Evolutionary conservation across 345 rosid species (phyloP), one percentile per base, ranked within the genome.

Genomic region (Adansonia digitata): DNA sequence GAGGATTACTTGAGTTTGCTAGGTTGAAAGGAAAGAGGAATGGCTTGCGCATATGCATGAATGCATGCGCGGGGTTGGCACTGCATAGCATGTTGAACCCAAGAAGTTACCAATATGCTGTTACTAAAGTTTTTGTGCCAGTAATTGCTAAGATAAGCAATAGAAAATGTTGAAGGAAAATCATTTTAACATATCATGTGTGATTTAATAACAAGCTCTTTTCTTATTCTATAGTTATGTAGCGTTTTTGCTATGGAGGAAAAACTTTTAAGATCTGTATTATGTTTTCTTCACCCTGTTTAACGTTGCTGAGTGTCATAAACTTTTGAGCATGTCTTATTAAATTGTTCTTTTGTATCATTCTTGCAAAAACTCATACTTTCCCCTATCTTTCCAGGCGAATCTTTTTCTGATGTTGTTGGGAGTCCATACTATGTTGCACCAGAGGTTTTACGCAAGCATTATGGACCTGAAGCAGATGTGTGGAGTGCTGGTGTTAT

Each of bases 401-500:
- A 87, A 74, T 77, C 55, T 4, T 88, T 84, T 62, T 76, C 79
- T 45, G 97, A 91, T 78, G 89, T 91, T n/a, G 93, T 91, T 76
- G 97, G 97, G 22, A 91, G 97, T 66, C 91, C 97, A 1, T 91
- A 89, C 83, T 91, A 91, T 76, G 92, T 91, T 35, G 97, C 97
- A 71, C 97, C 97, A 15, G 97, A 91, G 82, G 89, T 91, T 65
- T 79, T 91, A 70, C 85, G 86, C 74, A 91, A 88, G 78, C 84
- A 84, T 74, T 91, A 91, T 55, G 90, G 97, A 20, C 88, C 76
- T 24, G 92, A 91, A 79, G 78, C 90, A 66, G 97, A 91, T 56
- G 90, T 91, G 17, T 91, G 97, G 97, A 91, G 97, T 68, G 97
- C 92, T 35, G 97, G 97, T 60, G 86, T 91, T 78, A 89, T 91